Percentiles rank a stretch among this genome's conserved stretches.
Conservation (phyloP, 495 filamentous ascomycete species). For the Alectoria sarmentosa region DNA sequence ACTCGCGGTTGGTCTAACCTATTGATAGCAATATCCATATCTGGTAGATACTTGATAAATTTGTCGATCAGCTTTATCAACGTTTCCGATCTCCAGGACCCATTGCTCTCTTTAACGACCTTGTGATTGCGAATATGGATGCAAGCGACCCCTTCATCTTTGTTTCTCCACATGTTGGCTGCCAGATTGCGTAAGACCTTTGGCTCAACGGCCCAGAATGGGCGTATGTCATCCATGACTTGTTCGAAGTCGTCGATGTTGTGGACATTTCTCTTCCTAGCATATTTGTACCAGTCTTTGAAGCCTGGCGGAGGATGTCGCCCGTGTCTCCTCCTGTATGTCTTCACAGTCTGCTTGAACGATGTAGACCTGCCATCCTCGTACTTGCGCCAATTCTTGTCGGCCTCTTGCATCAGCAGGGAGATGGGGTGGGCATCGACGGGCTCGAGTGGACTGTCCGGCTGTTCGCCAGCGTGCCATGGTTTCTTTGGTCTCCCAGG, state of each 20-base stretch:
- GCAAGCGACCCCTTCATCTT: constrained; percentile 48
- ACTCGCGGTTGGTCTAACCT: constrained; percentile 62
- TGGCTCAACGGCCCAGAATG: constrained; percentile 61
- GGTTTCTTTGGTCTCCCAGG: constrained; percentile 24
- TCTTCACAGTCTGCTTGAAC: constrained; percentile 50
- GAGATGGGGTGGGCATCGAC: constrained; percentile 32
- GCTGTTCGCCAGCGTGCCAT: constrained; percentile 24
- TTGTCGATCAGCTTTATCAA: constrained; percentile 50
- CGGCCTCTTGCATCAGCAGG: constrained; percentile 29
- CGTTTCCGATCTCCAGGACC: constrained; percentile 58
- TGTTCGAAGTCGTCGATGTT: constrained; percentile 70
- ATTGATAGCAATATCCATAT: constrained; percentile 67
- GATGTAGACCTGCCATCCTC: constrained; percentile 35
- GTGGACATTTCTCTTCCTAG: constrained; percentile 48
- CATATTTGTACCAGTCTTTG: constrained; percentile 61
- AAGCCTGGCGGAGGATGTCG: constrained; percentile 70
- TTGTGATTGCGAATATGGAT: constrained; percentile 52
- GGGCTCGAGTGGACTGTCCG: constrained; percentile 22
- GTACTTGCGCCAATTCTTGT: constrained; percentile 25
- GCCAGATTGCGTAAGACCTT: constrained; percentile 46
- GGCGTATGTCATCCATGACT: constrained; percentile 61
- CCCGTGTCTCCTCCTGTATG: constrained; percentile 56
- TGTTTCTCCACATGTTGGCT: constrained; percentile 34
- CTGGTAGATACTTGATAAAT: constrained; percentile 54
- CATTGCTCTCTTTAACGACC: constrained; percentile 44